Evolutionary conservation across 2,329 filamentous ascomycete genomes (phyloP).

Genomic region (Didymosphaeria variabile): DNA sequence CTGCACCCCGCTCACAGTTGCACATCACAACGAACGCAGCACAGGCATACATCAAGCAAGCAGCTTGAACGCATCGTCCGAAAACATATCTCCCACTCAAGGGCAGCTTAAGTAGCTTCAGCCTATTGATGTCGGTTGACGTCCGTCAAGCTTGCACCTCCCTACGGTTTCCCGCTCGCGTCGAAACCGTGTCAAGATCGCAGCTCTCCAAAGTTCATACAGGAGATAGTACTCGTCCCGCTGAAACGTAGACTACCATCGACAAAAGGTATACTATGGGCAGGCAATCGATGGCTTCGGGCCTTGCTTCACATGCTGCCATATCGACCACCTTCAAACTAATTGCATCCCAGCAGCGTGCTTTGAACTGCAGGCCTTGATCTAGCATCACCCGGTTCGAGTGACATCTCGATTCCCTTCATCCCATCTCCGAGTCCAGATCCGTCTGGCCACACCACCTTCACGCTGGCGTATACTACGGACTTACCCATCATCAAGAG

Average conservation of each 20-base stretch:
- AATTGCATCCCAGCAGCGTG: slow-evolving; percentile 45
- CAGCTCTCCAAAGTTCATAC: slow-evolving; percentile 66
- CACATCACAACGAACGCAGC: slow-evolving; percentile 30
- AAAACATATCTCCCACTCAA: slow-evolving; percentile 28
- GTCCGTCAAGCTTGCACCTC: slow-evolving; percentile 63
- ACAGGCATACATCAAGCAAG: slow-evolving; percentile 28
- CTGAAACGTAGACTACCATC: slow-evolving; percentile 48
- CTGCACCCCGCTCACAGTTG: slow-evolving; percentile 29
- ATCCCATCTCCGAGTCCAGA: slow-evolving; percentile 31
- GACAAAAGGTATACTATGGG: slow-evolving; percentile 51
- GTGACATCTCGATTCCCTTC: slow-evolving; percentile 34
- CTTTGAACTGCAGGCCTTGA: slow-evolving; percentile 44
- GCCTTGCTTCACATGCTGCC: slow-evolving; percentile 39
- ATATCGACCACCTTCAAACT: slow-evolving; percentile 39
- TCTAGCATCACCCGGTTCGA: slow-evolving; percentile 40
- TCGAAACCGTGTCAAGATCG: slow-evolving; percentile 65
- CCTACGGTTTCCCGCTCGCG: slow-evolving; percentile 64
- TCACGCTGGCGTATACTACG: slow-evolving; percentile 53
- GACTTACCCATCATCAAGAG: slow-evolving; percentile 52
- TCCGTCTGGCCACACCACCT: slow-evolving; percentile 33
- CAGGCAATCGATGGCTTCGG: slow-evolving; percentile 45
- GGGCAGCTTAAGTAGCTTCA: slow-evolving; percentile 39
- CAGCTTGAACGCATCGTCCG: slow-evolving; percentile 28
- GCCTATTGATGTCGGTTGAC: slow-evolving; percentile 67
- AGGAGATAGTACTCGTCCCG: slow-evolving; percentile 60